Percentiles rank a stretch among this genome's conserved stretches.
Evolutionary conservation across 768 basidiomycete species (phyloP).

Genomic region (Mycena filopes): DNA sequence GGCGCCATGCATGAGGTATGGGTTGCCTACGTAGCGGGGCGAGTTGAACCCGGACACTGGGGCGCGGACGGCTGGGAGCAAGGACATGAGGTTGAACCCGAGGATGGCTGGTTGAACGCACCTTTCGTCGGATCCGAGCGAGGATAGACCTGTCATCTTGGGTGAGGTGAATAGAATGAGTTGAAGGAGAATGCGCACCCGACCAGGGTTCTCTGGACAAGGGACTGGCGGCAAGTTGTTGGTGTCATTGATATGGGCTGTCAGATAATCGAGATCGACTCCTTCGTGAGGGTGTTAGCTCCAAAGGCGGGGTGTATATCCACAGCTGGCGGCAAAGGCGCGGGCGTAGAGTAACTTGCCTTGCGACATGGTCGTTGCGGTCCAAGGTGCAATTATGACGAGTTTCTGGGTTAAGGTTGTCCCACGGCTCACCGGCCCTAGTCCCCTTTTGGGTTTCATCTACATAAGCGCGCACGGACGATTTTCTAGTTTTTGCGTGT

Average conservation of each 20-base stretch:
- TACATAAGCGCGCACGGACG: too few relatives aligned
- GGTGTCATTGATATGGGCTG: neutral
- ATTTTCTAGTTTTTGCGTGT: too few relatives aligned
- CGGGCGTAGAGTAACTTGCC: conserved; percentile 26
- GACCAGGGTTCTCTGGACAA: conserved; percentile 57
- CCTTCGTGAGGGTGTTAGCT: conserved; percentile 24
- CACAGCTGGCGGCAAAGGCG: conserved; percentile 15
- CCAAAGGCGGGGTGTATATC: neutral
- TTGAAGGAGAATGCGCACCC: conserved; percentile 38
- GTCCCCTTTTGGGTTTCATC: too few relatives aligned
- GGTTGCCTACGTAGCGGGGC: conserved; percentile 53
- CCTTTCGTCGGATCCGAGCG: conserved; percentile 54
- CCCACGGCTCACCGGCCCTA: too few relatives aligned
- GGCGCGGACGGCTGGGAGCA: conserved; percentile 36
- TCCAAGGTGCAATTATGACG: too few relatives aligned
- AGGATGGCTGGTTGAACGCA: conserved; percentile 20
- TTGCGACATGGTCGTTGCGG: conserved; percentile 28
- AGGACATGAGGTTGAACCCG: conserved; percentile 3
- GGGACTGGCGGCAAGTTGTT: conserved; percentile 52
- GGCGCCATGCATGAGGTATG: conserved; percentile 55
- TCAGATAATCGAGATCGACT: conserved; percentile 23
- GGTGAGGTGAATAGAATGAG: neutral
- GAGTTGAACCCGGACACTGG: conserved; percentile 36
- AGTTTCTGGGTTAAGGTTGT: too few relatives aligned
- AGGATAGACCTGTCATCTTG: conserved; percentile 54